A percentile compares a stretch with the other conserved stretches of the same genome.
Conservation (phyloP, 345 rosid species). For the Camelina hispida region DNA sequence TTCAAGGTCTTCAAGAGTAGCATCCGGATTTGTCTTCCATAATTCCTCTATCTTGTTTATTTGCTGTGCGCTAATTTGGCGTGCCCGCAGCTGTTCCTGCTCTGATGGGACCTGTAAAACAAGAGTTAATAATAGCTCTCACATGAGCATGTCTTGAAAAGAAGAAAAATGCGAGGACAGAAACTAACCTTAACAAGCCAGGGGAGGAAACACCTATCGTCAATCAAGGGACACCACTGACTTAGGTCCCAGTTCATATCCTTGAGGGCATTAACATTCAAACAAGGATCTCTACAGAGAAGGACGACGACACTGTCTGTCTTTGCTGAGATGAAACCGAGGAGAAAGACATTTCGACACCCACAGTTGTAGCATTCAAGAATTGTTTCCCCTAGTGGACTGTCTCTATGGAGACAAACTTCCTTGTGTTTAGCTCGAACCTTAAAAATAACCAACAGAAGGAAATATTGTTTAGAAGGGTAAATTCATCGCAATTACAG, state of each 20-base stretch:
- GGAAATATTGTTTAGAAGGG: slow-evolving; percentile 7
- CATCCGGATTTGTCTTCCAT: slow-evolving; percentile 99
- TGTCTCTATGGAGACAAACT: slow-evolving; percentile 99
- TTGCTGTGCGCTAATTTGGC: slow-evolving; percentile 99
- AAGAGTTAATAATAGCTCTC: slow-evolving; percentile 22
- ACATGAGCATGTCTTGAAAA: slow-evolving; percentile 2
- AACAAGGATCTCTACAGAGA: slow-evolving; percentile 98
- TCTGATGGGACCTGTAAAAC: slow-evolving; percentile 86
- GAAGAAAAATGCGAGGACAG: not conserved
- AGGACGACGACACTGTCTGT: slow-evolving; percentile 99
- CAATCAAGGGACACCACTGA: slow-evolving; percentile 99
- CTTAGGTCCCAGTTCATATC: slow-evolving; percentile 99
- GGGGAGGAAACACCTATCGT: slow-evolving; percentile 96
- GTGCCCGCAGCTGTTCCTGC: slow-evolving; percentile 98
- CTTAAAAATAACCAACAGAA: slow-evolving; percentile 49
- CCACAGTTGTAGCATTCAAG: slow-evolving; percentile 99
- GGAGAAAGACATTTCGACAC: slow-evolving; percentile 97
- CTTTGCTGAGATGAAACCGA: slow-evolving; percentile 97
- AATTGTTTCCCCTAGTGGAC: slow-evolving; percentile 98
- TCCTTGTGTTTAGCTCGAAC: slow-evolving; percentile 99
- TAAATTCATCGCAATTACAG: not conserved
- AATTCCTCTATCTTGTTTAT: slow-evolving; percentile 98
- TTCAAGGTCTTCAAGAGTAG: slow-evolving; percentile 98
- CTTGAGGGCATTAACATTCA: slow-evolving; percentile 96
- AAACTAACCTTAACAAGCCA: slow-evolving; percentile 97